Evolutionary conservation across 2,329 filamentous ascomycete genomes (phyloP).

Genomic region (Pestalotiopsis sp.): DNA sequence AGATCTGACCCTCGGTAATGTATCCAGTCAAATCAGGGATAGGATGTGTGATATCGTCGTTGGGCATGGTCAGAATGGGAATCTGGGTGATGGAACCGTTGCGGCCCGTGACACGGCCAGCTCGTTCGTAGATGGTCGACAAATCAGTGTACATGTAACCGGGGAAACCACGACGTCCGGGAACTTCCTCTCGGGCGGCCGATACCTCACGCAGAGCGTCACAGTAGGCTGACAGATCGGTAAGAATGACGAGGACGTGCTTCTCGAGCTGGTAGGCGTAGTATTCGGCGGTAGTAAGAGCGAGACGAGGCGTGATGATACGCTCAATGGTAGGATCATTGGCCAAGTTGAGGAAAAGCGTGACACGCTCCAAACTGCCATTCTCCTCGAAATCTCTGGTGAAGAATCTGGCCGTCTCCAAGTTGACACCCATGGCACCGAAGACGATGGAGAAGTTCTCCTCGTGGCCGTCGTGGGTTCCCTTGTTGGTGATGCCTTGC

Average conservation of each 20-base stretch:
- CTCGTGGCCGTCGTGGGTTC: slow-evolving; percentile 92
- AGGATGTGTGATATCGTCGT: slow-evolving; percentile 98
- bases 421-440: slow-evolving; percentile 99
- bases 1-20: slow-evolving; percentile 99
- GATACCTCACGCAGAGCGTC: slow-evolving; percentile 98
- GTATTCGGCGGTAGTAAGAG: slow-evolving; percentile 97
- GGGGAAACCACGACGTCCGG: slow-evolving; percentile 97
- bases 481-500: slow-evolving; percentile 82
- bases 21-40: slow-evolving; percentile 99
- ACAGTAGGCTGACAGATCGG: slow-evolving; percentile 96
- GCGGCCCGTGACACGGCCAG: slow-evolving; percentile 92
- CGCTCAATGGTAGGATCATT: slow-evolving; percentile 99
- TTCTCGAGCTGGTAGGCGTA: slow-evolving; percentile 99
- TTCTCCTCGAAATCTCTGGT: slow-evolving; percentile 99
- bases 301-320: slow-evolving; percentile 98
- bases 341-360: slow-evolving; percentile 97
- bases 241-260: slow-evolving; percentile 98
- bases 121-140: slow-evolving; percentile 99
- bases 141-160: slow-evolving; percentile 99
- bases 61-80: slow-evolving; percentile 98
- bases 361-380: slow-evolving; percentile 95
- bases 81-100: slow-evolving; percentile 99
- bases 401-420: slow-evolving; percentile 98
- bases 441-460: slow-evolving; percentile 99
- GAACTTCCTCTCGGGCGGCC: slow-evolving; percentile 96